Conservation (phyloP, 805 yeast species). For the Barnettozyma sucrosica region DNA sequence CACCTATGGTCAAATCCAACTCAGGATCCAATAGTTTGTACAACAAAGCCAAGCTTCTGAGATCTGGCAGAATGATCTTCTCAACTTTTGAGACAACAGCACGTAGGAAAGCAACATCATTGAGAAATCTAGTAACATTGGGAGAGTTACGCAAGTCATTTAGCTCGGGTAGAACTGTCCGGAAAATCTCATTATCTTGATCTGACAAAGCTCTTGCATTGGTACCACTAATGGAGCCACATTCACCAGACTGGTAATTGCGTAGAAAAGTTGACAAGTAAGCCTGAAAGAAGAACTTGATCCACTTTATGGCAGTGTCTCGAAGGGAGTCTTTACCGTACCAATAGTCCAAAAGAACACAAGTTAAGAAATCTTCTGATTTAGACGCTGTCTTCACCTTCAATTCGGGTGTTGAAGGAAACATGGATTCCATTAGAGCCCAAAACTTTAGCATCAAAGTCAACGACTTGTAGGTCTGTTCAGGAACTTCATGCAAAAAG, state of each 20-base stretch:
- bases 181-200: background rate
- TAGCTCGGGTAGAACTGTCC: background rate
- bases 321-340: background rate
- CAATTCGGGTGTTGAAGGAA: background rate
- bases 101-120: background rate
- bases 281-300: background rate
- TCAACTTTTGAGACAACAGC: constrained; percentile 2
- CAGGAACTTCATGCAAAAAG: constrained; percentile 30
- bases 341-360: constrained; percentile 1
- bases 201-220: background rate
- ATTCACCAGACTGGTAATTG: background rate
- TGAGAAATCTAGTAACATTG: background rate
- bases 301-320: constrained; percentile 1
- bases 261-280: background rate
- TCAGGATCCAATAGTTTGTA: constrained; percentile 17
- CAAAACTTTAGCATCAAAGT: constrained; percentile 24
- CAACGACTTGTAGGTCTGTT: constrained; percentile 35
- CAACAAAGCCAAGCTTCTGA: constrained; percentile 20
- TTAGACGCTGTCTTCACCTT: background rate
- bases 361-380: background rate
- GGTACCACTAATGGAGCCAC: background rate
- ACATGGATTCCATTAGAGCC: background rate
- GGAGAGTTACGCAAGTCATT: background rate
- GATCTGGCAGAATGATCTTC: constrained; percentile 12
- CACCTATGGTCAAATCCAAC: constrained; percentile 8